Base-by-base conservation (phyloP, 2,329 filamentous ascomycete species). In the Colletotrichum abscissum region DNA sequence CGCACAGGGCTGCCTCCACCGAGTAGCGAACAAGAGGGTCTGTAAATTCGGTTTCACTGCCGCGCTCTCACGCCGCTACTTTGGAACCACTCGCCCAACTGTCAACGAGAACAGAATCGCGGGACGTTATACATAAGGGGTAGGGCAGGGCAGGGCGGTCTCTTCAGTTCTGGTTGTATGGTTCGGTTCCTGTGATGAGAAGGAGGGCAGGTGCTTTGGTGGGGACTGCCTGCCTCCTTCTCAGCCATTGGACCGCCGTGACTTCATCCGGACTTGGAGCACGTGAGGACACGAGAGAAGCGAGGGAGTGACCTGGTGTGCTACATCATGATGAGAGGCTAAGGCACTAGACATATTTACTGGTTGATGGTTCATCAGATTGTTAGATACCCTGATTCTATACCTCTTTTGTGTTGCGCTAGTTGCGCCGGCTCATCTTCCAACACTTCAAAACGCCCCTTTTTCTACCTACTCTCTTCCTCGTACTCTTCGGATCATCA, bases 401-500 rank as follows among this genome's bases (percentile, higher is more conserved):
- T 68, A 24, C 28, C 49, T 60, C 63, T 63, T 56, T 57, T 62
- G 38, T 49, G n/a, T 35, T 38, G n/a, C 57, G 62, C 24, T 8
- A 35, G n/a, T 24, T 38, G 24, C 33, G 33, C 35, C 26, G 22
- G 14, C 19, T 19, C 49, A 30, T 26, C 7, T 60, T 28, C 35
- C 28, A 62, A 54, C n/a, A 52, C 63, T 46, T 67, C n/a, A 38
- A 22, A n/a, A 30, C 19, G n/a, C 30, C 19, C 63, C 24, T 57
- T 65, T 65, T 46, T n/a, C 49, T 26, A 65, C 11, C 49, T 26
- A 57, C 11, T 28, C 22, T 28, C 11, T 28, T 14, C 33, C 33
- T 11, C 9, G 12, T 22, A 35, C 12, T 5, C 24, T 6, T 24
- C 16, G 22, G 16, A 55, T 56, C n/a, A 65, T 70, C 64, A 97